Evolutionary conservation across 78 protist genomes (phyloP).

Genomic region (Bodo saltans): DNA sequence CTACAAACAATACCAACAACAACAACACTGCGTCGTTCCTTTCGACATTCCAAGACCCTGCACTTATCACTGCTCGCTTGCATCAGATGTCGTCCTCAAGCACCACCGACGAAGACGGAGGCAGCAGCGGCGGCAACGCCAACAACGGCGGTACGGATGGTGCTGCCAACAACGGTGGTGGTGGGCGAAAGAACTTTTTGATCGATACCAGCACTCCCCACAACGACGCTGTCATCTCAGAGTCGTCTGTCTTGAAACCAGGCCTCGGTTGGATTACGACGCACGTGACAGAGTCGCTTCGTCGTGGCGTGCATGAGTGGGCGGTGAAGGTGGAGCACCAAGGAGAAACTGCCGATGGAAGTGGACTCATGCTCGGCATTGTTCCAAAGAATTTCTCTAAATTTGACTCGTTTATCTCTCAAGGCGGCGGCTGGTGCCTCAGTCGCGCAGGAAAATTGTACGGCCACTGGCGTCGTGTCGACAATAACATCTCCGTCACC

Average conservation of each 20-base stretch:
- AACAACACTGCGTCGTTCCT: no score
- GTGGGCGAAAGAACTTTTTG: neutral
- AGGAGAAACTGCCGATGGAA: slow-evolving; percentile 20
- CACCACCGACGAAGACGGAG: no score
- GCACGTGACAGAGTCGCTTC: neutral
- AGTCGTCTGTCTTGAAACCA: slow-evolving; percentile 1
- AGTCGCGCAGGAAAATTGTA: slow-evolving; percentile 25
- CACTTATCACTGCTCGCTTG: no score
- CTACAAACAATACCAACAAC: no score
- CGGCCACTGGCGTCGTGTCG: slow-evolving; percentile 19
- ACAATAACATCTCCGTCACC: neutral
- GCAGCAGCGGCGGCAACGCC: no score
- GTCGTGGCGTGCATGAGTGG: slow-evolving; percentile 26
- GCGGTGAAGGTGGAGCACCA: slow-evolving; percentile 20
- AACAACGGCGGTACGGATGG: neutral
- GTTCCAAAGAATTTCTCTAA: slow-evolving; percentile 1
- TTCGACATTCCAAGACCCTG: no score
- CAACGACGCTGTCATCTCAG: slow-evolving; percentile 5
- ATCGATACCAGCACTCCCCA: slow-evolving; percentile 20
- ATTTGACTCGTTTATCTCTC: slow-evolving; percentile 24
- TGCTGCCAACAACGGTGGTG: neutral
- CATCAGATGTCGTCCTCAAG: no score
- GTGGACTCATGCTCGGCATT: slow-evolving; percentile 25
- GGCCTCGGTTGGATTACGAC: slow-evolving; percentile 20
- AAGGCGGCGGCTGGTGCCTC: slow-evolving; percentile 26